These are phyloP conservation scores for Nannizzia gypsea DNA, from an alignment of 2,329 filamentous ascomycete species.

Conservation along the genomic window DNA sequence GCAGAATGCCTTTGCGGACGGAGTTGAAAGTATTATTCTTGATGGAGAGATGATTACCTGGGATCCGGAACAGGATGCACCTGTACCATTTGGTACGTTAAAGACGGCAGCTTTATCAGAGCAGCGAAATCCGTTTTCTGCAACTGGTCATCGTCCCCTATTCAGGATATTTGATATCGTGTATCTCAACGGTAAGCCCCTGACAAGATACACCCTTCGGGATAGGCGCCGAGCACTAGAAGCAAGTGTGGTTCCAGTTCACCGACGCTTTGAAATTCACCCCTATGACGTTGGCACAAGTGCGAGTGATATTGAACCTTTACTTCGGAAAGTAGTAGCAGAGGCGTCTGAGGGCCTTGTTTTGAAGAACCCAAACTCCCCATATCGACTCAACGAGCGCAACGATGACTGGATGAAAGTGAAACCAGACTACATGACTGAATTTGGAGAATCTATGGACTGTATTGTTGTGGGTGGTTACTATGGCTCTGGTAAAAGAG, in stretches of 20 bases:
- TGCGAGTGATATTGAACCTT: slow-evolving; percentile 62
- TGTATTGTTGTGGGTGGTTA: slow-evolving; percentile 84
- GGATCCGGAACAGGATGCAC: slow-evolving; percentile 74
- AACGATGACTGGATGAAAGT: slow-evolving; percentile 98
- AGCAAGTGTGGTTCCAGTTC: slow-evolving; percentile 55
- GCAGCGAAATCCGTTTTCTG: slow-evolving; percentile 55
- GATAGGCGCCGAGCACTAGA: slow-evolving; percentile 68
- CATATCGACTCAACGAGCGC: slow-evolving; percentile 75
- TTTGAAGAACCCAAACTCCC: slow-evolving; percentile 80
- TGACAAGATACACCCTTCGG: slow-evolving; percentile 72
- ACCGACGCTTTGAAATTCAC: slow-evolving; percentile 74
- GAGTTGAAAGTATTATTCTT: slow-evolving; percentile 75
- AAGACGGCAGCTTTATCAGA: slow-evolving; percentile 81
- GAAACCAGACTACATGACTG: slow-evolving; percentile 96
- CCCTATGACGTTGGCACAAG: slow-evolving; percentile 54
- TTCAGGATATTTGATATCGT: slow-evolving; percentile 86
- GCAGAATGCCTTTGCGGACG: slow-evolving; percentile 60
- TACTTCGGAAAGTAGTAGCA: slow-evolving; percentile 70
- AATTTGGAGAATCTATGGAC: slow-evolving; percentile 87
- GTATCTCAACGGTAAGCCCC: slow-evolving; percentile 65
- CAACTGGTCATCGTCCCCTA: slow-evolving; percentile 58
- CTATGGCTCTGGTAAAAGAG: slow-evolving; percentile 75
- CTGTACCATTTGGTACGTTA: slow-evolving; percentile 80
- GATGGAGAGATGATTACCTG: slow-evolving; percentile 99
- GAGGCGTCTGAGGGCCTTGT: slow-evolving; percentile 84